Evolutionary conservation across 768 basidiomycete species (phyloP).

Genomic region (Hygrophoropsis aurantiaca): DNA sequence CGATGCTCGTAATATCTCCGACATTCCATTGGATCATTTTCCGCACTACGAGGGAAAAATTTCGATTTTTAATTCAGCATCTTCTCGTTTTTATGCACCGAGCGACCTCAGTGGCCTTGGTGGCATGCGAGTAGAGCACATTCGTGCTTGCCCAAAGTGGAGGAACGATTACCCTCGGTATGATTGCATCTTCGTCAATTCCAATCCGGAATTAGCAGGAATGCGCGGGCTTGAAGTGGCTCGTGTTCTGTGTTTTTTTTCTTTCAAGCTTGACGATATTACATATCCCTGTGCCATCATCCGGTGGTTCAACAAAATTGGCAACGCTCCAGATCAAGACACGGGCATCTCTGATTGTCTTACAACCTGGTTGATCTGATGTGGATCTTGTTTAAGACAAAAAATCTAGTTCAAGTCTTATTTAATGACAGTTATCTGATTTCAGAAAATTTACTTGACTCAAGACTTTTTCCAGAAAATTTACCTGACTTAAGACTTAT

Average conservation of each 20-base stretch:
- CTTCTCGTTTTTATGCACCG: conserved; percentile 5
- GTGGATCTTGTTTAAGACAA: no score
- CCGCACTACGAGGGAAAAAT: conserved; percentile 7
- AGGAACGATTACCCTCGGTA: conserved; percentile 17
- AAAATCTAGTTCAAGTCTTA: no score
- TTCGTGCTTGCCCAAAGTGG: conserved; percentile 26
- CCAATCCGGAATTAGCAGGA: conserved; percentile 13
- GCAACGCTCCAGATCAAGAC: conserved; percentile 16
- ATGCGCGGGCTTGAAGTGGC: conserved; percentile 23
- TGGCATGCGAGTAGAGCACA: conserved; percentile 6
- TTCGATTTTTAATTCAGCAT: not conserved
- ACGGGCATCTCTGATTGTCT: no score
- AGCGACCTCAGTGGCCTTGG: conserved; percentile 6
- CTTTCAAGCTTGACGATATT: conserved; percentile 13
- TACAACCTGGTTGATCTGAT: no score
- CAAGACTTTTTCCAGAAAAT: no score
- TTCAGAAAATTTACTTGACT: no score
- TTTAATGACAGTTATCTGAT: no score
- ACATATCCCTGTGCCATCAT: conserved; percentile 18
- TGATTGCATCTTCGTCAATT: conserved; percentile 29
- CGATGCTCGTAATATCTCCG: not conserved
- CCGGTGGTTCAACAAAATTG: conserved; percentile 21
- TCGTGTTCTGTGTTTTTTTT: conserved; percentile 24
- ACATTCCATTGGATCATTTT: conserved; percentile 4
- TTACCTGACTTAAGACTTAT: no score